Evolutionary conservation across 2,329 filamentous ascomycete species (phyloP), one percentile per base, ranked within the genome.

Genomic region (Cladorrhinum sp.): DNA sequence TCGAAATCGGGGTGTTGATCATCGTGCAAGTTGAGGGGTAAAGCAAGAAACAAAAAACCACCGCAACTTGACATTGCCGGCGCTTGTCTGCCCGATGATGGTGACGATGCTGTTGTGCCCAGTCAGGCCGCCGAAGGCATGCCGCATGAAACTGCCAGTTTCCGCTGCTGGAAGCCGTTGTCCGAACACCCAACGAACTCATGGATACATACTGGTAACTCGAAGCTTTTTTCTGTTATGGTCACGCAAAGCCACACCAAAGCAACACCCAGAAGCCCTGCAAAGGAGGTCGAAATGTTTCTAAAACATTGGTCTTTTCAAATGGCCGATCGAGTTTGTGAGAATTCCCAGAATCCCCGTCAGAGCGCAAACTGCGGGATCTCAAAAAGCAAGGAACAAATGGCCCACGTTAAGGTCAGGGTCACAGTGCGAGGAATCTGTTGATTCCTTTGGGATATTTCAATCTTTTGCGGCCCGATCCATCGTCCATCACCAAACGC

Each of bases 1-100:
- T 20, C 12, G 32, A 36, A 22, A 38, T 8, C 20, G 38, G 18
- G 23, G 20, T 12, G 55, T 54, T 57, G 61, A 65, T 63, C 63
- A 50, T 51, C 58, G 16, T 49, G 16, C 23, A 23, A 20, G 22
- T 29, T 20, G 24, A 13, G 45, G 32, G 7, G 10, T 5, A 29
- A 29, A 29, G 25, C 25, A 29, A n/a, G n/a, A n/a, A n/a, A 29
- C 25, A 29, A 50, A 45, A 12, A 24, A 24, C 50, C 58, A 61
- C 58, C 62, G 61, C 49, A 51, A 64, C 25, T n/a, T 65, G 63
- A 61, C 63, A 55, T 62, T 57, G 59, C 59, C 25, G 2, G 50
- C 10, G 22, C 51, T 16, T 58, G 52, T 52, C 51, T 53, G 41
- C 48, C 22, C 22, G 24, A n/a, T 16, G 45, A 50, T 50, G n/a